phyloP scores from a whole-genome alignment of 805 yeast species.

The Sporopachydermia lactativora region DNA sequence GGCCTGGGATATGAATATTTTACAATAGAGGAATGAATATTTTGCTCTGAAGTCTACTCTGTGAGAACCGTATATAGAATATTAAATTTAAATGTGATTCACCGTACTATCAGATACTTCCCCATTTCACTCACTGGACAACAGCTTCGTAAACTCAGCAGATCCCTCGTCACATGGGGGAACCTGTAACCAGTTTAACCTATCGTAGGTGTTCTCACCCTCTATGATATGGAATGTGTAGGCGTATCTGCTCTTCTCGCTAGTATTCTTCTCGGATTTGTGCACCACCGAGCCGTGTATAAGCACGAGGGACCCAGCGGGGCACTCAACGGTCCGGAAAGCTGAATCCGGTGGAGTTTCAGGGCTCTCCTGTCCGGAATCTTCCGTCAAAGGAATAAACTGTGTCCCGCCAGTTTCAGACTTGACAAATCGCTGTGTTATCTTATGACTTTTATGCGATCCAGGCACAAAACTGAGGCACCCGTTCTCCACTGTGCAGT shows the following conservation, averaged over 20 bases:
- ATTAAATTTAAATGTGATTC: too few species aligned
- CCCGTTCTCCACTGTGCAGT: constrained; percentile 54
- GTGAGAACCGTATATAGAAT: too few species aligned
- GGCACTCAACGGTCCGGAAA: constrained; percentile 42
- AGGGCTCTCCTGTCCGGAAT: constrained; percentile 13
- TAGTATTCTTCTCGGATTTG: constrained; percentile 47
- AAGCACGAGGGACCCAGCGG: constrained; percentile 57
- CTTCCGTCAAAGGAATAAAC: constrained; percentile 27
- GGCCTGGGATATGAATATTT: constrained; percentile 4
- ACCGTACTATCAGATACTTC: too few species aligned
- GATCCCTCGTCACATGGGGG: constrained; percentile 51
- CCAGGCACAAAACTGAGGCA: constrained; percentile 61
- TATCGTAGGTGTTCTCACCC: constrained; percentile 47
- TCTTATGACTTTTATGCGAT: constrained; percentile 42
- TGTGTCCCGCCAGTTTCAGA: constrained; percentile 40
- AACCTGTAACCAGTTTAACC: constrained; percentile 62
- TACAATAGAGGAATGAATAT: neutral
- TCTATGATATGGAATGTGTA: constrained; percentile 74
- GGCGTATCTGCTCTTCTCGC: constrained; percentile 49
- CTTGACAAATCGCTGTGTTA: constrained; percentile 51
- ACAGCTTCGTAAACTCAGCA: constrained; percentile 38
- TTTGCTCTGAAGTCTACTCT: constrained; percentile 1
- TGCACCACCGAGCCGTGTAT: constrained; percentile 64
- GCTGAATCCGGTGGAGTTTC: constrained; percentile 24
- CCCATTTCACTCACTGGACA: neutral